A percentile compares a stretch with the other conserved stretches of the same genome.
phyloP scores from a whole-genome alignment of 306 rosid genomes.

The Fragaria iinumae region DNA sequence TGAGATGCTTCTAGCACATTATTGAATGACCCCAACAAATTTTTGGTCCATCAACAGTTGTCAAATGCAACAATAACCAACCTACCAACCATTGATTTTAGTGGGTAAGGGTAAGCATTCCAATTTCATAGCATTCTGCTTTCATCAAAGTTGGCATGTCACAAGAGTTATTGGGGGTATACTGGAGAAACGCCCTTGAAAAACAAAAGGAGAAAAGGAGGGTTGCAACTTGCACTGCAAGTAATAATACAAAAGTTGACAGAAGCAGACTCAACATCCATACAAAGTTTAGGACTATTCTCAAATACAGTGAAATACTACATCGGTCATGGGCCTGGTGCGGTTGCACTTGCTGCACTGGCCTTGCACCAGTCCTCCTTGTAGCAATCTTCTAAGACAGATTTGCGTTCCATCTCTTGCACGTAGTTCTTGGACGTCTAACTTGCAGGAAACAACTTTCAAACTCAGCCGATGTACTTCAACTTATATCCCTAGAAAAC shows the following conservation, averaged over 20 bases:
- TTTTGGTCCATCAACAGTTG: background rate
- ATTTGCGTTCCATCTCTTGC: no score
- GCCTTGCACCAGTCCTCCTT: no score
- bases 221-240: background rate
- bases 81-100: background rate
- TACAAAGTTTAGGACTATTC: background rate
- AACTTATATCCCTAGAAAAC: no score
- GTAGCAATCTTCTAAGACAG: no score
- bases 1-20: background rate
- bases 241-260: background rate
- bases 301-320: background rate
- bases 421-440: no score
- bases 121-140: background rate
- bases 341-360: no score
- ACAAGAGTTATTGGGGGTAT: background rate
- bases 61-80: background rate
- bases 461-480: no score
- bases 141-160: background rate
- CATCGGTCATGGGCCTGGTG: no score
- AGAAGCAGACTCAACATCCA: background rate
- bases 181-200: background rate
- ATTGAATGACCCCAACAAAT: background rate
- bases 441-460: no score
- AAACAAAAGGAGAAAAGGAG: background rate
- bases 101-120: background rate